These are phyloP conservation scores for Russula earlei DNA, from an alignment of 768 basidiomycete species.

Conservation along the genomic window DNA sequence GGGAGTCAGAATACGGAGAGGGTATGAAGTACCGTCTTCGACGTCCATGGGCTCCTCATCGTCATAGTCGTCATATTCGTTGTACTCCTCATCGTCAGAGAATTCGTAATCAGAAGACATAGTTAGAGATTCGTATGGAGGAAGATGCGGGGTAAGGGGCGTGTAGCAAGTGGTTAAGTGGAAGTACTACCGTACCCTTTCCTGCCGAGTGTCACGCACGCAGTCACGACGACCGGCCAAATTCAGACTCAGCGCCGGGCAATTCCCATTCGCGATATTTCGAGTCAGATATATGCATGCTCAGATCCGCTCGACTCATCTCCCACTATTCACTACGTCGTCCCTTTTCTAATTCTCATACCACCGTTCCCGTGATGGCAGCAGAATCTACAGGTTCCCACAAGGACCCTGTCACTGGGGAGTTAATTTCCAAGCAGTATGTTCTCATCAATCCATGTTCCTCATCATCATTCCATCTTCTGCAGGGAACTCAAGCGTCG, in stretches of 20 bases:
- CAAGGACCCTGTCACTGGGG: slow-evolving; percentile 85
- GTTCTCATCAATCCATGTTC: slow-evolving; percentile 25
- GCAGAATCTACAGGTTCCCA: slow-evolving; percentile 32
- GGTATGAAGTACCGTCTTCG: slow-evolving; percentile 39
- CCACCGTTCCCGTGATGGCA: slow-evolving; percentile 28
- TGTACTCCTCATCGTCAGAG: slow-evolving; percentile 51
- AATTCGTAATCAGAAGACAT: slow-evolving; percentile 64
- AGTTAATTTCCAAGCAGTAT: slow-evolving; percentile 94
- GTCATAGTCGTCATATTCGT: slow-evolving; percentile 62
- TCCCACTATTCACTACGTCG: background rate
- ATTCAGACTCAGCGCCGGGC: slow-evolving; percentile 12
- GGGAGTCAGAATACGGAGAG: slow-evolving; percentile 21
- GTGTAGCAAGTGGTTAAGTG: background rate
- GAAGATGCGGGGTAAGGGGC: background rate
- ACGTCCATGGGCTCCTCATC: slow-evolving; percentile 58
- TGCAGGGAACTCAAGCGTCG: slow-evolving; percentile 88
- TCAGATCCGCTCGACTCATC: slow-evolving; percentile 5
- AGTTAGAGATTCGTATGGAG: slow-evolving; percentile 10
- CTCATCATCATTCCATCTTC: slow-evolving; percentile 23
- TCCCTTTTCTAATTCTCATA: background rate
- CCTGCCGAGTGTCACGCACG: background rate
- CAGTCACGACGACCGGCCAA: no score
- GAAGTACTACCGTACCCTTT: background rate
- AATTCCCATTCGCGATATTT: background rate
- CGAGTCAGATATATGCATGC: slow-evolving; percentile 20